These are phyloP conservation scores for Penicillium odoratum DNA, from an alignment of 495 filamentous ascomycete species.

Conservation along the genomic window DNA sequence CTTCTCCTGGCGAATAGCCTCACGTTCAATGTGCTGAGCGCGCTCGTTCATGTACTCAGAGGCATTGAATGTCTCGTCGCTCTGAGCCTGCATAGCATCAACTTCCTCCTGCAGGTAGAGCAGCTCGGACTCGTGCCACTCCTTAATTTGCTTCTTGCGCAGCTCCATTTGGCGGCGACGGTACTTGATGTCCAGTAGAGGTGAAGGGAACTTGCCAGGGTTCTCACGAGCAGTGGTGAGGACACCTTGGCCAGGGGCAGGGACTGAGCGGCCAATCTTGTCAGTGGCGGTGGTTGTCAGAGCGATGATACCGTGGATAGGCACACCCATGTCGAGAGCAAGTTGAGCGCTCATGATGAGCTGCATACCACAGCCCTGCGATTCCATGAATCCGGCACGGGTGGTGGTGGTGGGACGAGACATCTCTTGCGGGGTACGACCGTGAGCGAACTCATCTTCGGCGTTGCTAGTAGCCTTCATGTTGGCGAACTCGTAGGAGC, in stretches of 20 bases:
- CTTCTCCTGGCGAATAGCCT: slow-evolving; percentile 85
- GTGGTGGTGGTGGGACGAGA: slow-evolving; percentile 96
- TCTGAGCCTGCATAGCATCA: slow-evolving; percentile 83
- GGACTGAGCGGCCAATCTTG: slow-evolving; percentile 97
- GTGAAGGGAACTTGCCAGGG: slow-evolving; percentile 86
- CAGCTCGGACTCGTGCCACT: slow-evolving; percentile 94
- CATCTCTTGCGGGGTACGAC: slow-evolving; percentile 95
- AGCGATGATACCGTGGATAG: slow-evolving; percentile 92
- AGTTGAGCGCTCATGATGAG: slow-evolving; percentile 97
- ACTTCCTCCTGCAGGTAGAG: slow-evolving; percentile 91
- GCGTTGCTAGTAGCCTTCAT: slow-evolving; percentile 99
- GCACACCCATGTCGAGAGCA: slow-evolving; percentile 97
- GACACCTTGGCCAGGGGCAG: slow-evolving; percentile 93
- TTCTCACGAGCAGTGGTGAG: slow-evolving; percentile 96
- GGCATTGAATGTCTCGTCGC: slow-evolving; percentile 64
- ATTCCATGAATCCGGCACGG: slow-evolving; percentile 98
- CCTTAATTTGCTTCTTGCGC: slow-evolving; percentile 85
- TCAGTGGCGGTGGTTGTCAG: slow-evolving; percentile 97
- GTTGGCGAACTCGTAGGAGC: slow-evolving; percentile 99
- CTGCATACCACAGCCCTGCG: slow-evolving; percentile 96
- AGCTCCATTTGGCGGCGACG: slow-evolving; percentile 91
- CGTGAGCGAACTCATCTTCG: slow-evolving; percentile 92
- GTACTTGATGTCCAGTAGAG: slow-evolving; percentile 95
- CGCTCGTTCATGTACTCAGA: slow-evolving; percentile 85
- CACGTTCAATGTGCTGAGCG: slow-evolving; percentile 81